Percentiles rank a stretch among this genome's conserved stretches.
Evolutionary conservation across 495 filamentous ascomycete species (phyloP).

Genomic region (Stereocaulon alpinum): DNA sequence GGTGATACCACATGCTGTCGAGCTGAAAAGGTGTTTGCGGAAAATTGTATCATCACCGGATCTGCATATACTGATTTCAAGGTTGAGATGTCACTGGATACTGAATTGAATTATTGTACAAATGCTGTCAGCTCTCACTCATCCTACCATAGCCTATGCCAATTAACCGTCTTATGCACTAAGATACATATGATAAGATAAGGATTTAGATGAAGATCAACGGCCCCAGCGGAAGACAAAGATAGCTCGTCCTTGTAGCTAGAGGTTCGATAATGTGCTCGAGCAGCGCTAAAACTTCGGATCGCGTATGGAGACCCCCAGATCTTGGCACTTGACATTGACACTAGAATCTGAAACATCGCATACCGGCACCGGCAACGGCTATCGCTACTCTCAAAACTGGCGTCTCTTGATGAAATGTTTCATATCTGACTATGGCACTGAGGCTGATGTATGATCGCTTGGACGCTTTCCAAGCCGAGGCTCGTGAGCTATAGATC

Average conservation of each 20-base stretch:
- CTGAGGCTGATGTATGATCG: slow-evolving; percentile 1
- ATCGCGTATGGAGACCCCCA: background rate
- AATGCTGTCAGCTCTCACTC: no score
- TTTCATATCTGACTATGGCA: background rate
- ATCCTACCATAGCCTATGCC: no score
- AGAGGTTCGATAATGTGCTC: background rate
- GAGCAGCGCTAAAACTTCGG: background rate
- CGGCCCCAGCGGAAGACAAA: no score
- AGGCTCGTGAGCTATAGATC: background rate
- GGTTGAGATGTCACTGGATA: no score
- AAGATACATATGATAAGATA: no score
- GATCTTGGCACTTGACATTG: slow-evolving; percentile 4
- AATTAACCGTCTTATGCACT: no score
- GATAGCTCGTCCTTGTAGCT: background rate
- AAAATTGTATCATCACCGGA: no score
- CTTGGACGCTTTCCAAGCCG: background rate
- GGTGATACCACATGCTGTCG: background rate
- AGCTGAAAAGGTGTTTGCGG: background rate
- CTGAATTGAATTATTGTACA: no score
- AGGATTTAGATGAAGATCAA: no score
- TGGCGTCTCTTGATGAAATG: background rate
- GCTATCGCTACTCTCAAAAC: background rate
- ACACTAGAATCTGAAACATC: background rate
- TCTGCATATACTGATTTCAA: no score
- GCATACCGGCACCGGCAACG: slow-evolving; percentile 7